Percentiles rank a stretch among this genome's conserved stretches.
Evolutionary conservation across 2,329 filamentous ascomycete species (phyloP).

Genomic region (Saccharata proteae): DNA sequence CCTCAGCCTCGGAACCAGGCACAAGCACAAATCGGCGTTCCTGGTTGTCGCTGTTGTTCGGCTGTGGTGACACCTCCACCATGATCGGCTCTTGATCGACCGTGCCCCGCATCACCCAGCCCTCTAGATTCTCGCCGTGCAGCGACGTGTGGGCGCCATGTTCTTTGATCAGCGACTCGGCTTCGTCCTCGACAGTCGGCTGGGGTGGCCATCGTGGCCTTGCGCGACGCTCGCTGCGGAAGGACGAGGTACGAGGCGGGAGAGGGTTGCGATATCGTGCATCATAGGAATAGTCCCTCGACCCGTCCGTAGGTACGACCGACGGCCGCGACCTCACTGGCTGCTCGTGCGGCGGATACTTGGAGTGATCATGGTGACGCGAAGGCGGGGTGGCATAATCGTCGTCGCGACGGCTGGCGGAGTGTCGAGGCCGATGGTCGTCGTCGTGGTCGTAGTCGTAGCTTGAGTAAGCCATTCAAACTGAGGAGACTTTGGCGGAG

Average conservation of each 20-base stretch:
- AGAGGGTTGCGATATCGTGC: too few relatives aligned
- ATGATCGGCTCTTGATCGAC: slow-evolving; percentile 59
- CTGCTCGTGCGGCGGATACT: too few relatives aligned
- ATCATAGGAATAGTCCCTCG: too few relatives aligned
- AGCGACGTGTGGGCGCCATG: slow-evolving; percentile 26
- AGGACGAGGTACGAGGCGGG: slow-evolving; percentile 5
- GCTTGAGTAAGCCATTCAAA: too few relatives aligned
- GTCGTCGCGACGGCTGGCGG: too few relatives aligned
- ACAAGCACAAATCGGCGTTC: slow-evolving; percentile 57
- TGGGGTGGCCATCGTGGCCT: slow-evolving; percentile 40
- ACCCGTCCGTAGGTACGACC: too few relatives aligned
- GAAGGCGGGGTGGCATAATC: too few relatives aligned
- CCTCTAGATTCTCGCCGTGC: slow-evolving; percentile 39
- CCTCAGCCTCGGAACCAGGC: slow-evolving; percentile 17
- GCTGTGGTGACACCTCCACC: slow-evolving; percentile 43
- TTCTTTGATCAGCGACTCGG: slow-evolving; percentile 50
- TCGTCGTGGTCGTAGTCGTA: too few relatives aligned
- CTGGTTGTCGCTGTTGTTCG: slow-evolving; percentile 30
- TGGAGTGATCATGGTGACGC: too few relatives aligned
- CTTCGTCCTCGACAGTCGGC: slow-evolving; percentile 60
- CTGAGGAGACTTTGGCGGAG: too few relatives aligned
- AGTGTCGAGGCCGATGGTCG: too few relatives aligned
- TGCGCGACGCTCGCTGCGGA: slow-evolving; percentile 10
- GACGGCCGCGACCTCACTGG: too few relatives aligned
- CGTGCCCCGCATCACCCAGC: slow-evolving; percentile 45